Conservation (phyloP, 2,329 filamentous ascomycete genomes). For the Colletotrichum trifolii region DNA sequence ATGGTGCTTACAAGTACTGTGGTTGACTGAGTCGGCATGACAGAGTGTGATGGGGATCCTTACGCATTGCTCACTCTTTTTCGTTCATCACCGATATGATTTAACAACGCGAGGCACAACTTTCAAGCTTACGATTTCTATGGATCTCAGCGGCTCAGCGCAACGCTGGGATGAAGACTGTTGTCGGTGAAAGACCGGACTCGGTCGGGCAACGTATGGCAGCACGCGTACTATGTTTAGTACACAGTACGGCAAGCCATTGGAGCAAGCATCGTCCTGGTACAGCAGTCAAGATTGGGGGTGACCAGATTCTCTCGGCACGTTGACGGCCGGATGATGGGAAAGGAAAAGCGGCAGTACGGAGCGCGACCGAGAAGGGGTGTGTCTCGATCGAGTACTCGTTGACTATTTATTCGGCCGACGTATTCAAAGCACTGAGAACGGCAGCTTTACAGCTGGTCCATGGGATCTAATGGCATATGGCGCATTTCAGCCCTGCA, state of each 20-base stretch:
- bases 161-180: too few relatives aligned
- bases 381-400: too few relatives aligned
- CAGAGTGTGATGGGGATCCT: constrained; percentile 5
- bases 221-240: too few relatives aligned
- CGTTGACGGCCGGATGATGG: too few relatives aligned
- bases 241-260: neutral
- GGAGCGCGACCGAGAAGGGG: too few relatives aligned
- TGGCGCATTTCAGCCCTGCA: constrained; percentile 4
- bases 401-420: too few relatives aligned
- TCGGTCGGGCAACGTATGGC: constrained; percentile 21
- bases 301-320: too few relatives aligned
- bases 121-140: constrained; percentile 23
- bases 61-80: neutral
- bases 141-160: neutral
- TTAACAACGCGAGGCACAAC: constrained; percentile 9
- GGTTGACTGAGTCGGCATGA: neutral
- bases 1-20: too few relatives aligned
- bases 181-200: constrained; percentile 12
- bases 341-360: too few relatives aligned
- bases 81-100: constrained; percentile 2
- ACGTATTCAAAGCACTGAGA: too few relatives aligned
- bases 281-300: neutral
- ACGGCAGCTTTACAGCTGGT: too few relatives aligned
- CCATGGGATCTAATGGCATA: neutral
- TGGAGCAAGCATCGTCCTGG: constrained; percentile 25